Evolutionary conservation across 495 filamentous ascomycete genomes (phyloP).

Genomic region (Penicillium pancosmium): DNA sequence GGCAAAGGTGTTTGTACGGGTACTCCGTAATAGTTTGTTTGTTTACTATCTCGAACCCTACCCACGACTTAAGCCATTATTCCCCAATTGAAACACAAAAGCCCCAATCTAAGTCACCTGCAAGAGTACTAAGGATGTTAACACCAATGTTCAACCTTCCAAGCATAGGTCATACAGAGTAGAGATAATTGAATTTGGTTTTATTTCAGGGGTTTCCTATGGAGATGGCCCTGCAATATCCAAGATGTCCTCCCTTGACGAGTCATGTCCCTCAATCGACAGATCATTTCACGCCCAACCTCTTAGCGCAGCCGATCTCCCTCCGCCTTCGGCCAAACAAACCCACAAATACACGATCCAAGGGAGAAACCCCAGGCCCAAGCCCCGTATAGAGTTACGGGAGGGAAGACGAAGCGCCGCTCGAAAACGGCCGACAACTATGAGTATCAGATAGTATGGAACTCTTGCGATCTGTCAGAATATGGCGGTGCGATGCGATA

Average conservation of each 20-base stretch:
- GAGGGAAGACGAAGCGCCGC: neutral
- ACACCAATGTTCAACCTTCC: too few species aligned
- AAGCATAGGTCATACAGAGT: too few species aligned
- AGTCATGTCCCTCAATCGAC: neutral
- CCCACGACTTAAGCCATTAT: too few species aligned
- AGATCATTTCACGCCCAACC: neutral
- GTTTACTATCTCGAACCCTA: neutral
- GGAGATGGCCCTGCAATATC: neutral
- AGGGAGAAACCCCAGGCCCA: neutral
- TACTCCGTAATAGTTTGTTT: neutral
- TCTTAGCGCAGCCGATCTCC: neutral
- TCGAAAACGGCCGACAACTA: neutral
- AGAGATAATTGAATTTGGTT: neutral
- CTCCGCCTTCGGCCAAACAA: conserved; percentile 2
- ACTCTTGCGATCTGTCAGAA: neutral
- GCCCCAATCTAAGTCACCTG: too few species aligned
- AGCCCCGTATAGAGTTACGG: neutral
- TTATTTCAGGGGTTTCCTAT: neutral
- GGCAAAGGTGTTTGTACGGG: too few species aligned
- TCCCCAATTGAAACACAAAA: too few species aligned
- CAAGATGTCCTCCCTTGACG: neutral
- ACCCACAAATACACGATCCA: neutral
- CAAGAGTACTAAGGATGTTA: too few species aligned
- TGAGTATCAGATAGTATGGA: conserved; percentile 1
- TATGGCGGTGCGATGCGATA: neutral